Evolutionary conservation across 78 protist species (phyloP), one percentile per base, ranked within the genome.

Genomic region (Polysphondylium violaceum): DNA sequence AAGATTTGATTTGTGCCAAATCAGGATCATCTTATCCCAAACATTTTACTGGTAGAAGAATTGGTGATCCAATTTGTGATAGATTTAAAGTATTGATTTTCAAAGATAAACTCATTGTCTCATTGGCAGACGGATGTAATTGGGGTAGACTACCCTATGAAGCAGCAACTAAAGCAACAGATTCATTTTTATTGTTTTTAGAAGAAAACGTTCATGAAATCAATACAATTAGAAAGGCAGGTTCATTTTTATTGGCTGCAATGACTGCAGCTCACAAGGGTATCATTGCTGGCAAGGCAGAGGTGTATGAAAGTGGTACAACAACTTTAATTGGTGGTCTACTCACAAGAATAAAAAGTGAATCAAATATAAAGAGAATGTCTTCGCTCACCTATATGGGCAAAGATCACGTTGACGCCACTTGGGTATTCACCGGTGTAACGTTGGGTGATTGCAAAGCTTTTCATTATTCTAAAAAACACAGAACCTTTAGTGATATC

Each of bases 91-190:
- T 68, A 29, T 43, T 44, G 1, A 41, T 81, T 16, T 81, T 68
- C 40, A 64, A 36, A 55, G 77, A 89, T n/a, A 74, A 71, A 44
- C 25, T 89, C 14, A 41, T 89, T 7, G 79, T 63, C 2, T n/a
- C 73, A 29, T 64, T 89, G 56, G 94, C 94, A 21, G 94, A 90
- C 47, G 94, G 94, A 17, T 90, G 94, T 63, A 90, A 76, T 47
- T 90, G 94, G 94, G 94, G 94, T 29, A 35, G 85, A 40, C 51
- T 78, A 60, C 94, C 94, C 36, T 74, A 55, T 43, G 94, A 90
- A 69, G 94, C 94, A 16, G 83, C 94, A 16, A 90, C 68, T 25
- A 77, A 76, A 12, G 94, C 94, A 27, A 79, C 83, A 16, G 59
- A 76, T 71, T 88, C 91, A 40, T 90, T 90, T 33, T 17, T 81